phyloP scores from a whole-genome alignment of 352 stramenopile genomes.

The Thraustotheca clavata region DNA sequence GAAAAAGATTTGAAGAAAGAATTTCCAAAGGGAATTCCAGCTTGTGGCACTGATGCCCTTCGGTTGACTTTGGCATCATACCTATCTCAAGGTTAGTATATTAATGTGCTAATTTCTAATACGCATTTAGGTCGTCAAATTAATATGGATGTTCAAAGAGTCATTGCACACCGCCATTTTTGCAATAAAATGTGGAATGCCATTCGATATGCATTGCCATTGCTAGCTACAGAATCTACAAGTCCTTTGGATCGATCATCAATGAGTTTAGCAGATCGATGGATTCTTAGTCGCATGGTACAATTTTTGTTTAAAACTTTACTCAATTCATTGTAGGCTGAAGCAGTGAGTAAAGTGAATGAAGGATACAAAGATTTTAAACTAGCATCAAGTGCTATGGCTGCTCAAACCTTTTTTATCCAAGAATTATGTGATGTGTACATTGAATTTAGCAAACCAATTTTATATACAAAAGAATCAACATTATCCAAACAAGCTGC shows the following conservation, averaged over 20 bases:
- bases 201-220: conserved; percentile 95
- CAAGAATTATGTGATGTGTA: conserved; percentile 99
- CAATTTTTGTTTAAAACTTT: neutral
- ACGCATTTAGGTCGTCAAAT: conserved; percentile 86
- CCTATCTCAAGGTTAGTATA: conserved; percentile 57
- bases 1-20: conserved; percentile 96
- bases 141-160: conserved; percentile 98
- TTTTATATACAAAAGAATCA: conserved; percentile 84
- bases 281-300: conserved; percentile 61
- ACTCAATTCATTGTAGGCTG: neutral
- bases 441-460: conserved; percentile 98
- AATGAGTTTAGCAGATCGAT: conserved; percentile 35
- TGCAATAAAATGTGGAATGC: conserved; percentile 99
- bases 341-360: conserved; percentile 53
- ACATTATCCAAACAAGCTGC: conserved; percentile 61
- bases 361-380: conserved; percentile 41
- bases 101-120: neutral
- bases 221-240: conserved; percentile 83
- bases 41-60: conserved; percentile 98
- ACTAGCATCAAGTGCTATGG: neutral
- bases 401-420: conserved; percentile 91
- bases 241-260: neutral
- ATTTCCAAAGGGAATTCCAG: conserved; percentile 98
- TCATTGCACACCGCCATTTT: conserved; percentile 99
- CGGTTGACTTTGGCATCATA: conserved; percentile 97